Percentiles rank a stretch among this genome's conserved stretches.
Conservation (phyloP, 2,329 filamentous ascomycete species). For the Fusarium ambrosium region DNA sequence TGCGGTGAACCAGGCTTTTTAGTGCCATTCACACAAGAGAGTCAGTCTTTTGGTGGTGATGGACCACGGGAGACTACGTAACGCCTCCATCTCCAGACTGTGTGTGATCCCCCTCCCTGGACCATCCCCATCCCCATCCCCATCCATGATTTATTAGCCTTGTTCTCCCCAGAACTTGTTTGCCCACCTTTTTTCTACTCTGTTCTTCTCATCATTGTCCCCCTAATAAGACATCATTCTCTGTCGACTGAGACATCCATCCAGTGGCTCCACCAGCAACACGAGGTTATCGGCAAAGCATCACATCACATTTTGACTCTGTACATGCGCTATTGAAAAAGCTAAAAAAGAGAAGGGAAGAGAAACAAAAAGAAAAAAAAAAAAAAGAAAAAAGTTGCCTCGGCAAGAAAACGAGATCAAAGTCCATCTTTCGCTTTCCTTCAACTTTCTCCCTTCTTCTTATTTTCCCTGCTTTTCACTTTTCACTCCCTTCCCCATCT, state of each 20-base stretch:
- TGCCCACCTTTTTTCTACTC: background rate
- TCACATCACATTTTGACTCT: background rate
- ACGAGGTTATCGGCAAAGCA: background rate
- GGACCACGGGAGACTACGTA: conserved; percentile 27
- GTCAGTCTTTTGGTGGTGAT: background rate
- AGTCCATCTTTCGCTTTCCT: background rate
- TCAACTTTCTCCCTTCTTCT: background rate
- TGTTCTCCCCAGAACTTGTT: conserved; percentile 7
- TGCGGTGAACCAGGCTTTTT: conserved; percentile 6
- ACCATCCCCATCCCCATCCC: background rate
- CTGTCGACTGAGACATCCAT: conserved; percentile 24
- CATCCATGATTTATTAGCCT: conserved; percentile 1
- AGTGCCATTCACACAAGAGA: conserved; percentile 16
- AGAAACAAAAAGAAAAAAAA: background rate
- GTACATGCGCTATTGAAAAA: background rate
- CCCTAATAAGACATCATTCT: conserved; percentile 13
- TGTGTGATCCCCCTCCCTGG: background rate
- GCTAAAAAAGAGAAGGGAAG: background rate
- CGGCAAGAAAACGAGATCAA: background rate
- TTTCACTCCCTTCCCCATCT: background rate
- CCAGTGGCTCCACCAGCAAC: background rate
- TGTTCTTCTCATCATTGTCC: background rate
- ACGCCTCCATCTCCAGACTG: conserved; percentile 11
- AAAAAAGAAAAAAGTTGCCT: background rate
- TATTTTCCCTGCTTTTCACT: background rate